These are phyloP conservation scores for Yamadazyma ubonensis DNA, from an alignment of 805 yeast species.

Conservation along the genomic window DNA sequence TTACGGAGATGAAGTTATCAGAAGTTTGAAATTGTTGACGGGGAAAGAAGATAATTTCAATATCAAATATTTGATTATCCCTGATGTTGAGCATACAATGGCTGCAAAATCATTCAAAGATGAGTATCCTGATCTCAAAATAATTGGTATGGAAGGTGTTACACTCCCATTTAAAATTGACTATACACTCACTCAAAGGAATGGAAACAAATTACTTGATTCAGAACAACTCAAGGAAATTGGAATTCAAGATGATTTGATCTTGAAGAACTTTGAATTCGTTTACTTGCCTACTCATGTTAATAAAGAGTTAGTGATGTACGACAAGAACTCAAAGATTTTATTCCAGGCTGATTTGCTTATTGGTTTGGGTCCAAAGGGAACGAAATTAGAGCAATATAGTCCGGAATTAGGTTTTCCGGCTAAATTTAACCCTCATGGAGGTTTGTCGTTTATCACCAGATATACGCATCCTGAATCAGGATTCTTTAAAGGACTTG, in stretches of 20 bases:
- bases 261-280: conserved; percentile 48
- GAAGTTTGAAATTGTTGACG: conserved; percentile 34
- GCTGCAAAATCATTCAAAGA: conserved; percentile 55
- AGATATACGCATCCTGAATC: conserved; percentile 41
- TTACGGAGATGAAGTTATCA: conserved; percentile 44
- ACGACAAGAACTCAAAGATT: conserved; percentile 46
- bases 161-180: conserved; percentile 37
- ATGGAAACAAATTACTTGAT: conserved; percentile 35
- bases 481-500: conserved; percentile 9
- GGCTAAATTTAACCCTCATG: conserved; percentile 39
- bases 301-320: conserved; percentile 60
- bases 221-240: conserved; percentile 21
- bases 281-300: conserved; percentile 54
- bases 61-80: conserved; percentile 54
- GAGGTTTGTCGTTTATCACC: conserved; percentile 43
- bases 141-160: conserved; percentile 52
- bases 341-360: conserved; percentile 60
- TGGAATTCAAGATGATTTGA: conserved; percentile 37
- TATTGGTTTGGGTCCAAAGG: conserved; percentile 53
- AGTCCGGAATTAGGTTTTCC: conserved; percentile 46
- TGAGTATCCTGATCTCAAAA: conserved; percentile 47
- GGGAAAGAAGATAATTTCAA: conserved; percentile 34
- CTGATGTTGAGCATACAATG: conserved; percentile 66
- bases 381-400: conserved; percentile 42
- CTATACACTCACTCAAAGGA: conserved; percentile 31